Evolutionary conservation across 2,329 filamentous ascomycete species (phyloP).

Genomic region (Paraphoma sp.): DNA sequence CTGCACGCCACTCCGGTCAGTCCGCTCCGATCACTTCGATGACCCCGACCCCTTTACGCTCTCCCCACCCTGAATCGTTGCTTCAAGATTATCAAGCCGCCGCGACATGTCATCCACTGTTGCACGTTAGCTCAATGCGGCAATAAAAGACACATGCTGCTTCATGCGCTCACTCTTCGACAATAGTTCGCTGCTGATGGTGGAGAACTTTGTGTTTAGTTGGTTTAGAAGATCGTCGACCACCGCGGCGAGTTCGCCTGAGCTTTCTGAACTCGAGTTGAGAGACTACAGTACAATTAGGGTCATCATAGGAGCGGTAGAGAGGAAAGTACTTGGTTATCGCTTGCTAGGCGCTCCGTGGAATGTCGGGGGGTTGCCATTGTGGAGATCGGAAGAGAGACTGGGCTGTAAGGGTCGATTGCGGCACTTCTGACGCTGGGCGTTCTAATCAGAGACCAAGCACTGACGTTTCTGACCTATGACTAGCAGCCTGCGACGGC

Average conservation of each 20-base stretch:
- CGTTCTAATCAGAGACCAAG: no score
- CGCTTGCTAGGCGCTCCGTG: conserved; percentile 30
- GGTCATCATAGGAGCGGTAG: not conserved
- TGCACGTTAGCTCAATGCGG: not conserved
- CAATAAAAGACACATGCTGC: no score
- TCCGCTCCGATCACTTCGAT: conserved; percentile 20
- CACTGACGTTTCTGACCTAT: no score
- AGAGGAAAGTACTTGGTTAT: conserved; percentile 21
- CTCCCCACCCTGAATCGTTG: conserved; percentile 68
- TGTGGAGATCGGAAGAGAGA: no score
- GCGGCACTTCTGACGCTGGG: no score
- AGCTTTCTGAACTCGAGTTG: conserved; percentile 33
- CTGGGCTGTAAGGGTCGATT: no score
- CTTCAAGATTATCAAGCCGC: conserved; percentile 82
- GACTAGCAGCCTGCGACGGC: no score
- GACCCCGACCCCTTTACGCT: conserved; percentile 37
- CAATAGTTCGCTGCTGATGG: conserved; percentile 85
- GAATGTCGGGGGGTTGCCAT: conserved; percentile 31
- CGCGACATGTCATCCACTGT: conserved; percentile 94
- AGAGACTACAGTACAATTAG: conserved; percentile 18
- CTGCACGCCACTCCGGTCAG: no score
- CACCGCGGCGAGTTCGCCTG: conserved; percentile 73
- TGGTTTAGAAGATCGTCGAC: conserved; percentile 88
- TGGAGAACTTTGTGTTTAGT: conserved; percentile 83
- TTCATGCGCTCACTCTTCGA: conserved; percentile 72